Base-by-base conservation (phyloP, 257 asterid genomes). In the Fraxinus pennsylvanica region DNA sequence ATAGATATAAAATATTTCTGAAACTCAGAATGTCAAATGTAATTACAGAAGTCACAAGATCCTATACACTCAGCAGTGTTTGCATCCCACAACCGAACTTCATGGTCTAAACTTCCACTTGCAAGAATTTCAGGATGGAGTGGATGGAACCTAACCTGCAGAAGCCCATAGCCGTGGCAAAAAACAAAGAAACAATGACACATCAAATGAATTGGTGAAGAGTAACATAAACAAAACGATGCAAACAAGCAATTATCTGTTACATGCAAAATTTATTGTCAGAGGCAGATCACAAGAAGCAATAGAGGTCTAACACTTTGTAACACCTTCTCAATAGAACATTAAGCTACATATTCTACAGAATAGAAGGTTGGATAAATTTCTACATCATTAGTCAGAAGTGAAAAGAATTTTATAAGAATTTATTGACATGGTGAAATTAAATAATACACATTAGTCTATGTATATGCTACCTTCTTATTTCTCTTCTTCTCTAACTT, bases 91-190 rank as follows among this genome's bases (percentile, higher is more conserved):
- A 94, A 78, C 73, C 96, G 95, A 85, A 94, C 99, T 90, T 94
- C 99, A 87, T 94, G 92, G 85, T 94, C 99, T 84, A 94, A 91
- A 83, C 99, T 94, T 84, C 99, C 99, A 87, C 99, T 94, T 78
- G 99, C 99, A 65, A 94, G 89, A 80, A 94, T 86, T 50, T 94
- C 97, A 35, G 95, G 91, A 78, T 85, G 79, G 65, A 94, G 89
- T 7, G 99, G 99, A 76, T 94, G 99, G 89, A 94, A 94, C 85
- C 99, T 89, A 80, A 92, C 99, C 99, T 94, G 90, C 81, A 89
- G 72, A 77, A 76, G 82, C 80, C 67, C 75, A 72, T 27, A 71
- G 71, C 68, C 74, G 82, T 27, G 50, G 79, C 47, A 75, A 80
- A 81, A 75, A 72, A 66, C 77, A 72, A 80, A 76, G 82, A 50